Conservation (phyloP, 768 basidiomycete genomes). For the Pleurotus tuoliensis region DNA sequence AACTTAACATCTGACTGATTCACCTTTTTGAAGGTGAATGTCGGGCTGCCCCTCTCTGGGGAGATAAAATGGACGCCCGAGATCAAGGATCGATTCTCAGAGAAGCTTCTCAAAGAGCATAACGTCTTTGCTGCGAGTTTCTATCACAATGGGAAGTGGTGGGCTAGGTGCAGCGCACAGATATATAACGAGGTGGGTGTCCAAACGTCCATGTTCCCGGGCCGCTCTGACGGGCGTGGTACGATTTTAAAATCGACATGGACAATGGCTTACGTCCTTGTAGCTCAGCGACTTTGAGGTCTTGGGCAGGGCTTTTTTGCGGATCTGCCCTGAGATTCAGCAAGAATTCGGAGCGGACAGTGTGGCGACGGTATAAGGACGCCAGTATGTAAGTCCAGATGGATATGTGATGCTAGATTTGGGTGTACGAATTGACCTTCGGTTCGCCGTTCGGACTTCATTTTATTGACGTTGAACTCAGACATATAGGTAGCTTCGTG, state of each 20-base stretch:
- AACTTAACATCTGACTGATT: neutral
- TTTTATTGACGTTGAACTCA: too few relatives aligned
- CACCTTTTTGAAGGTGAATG: constrained; percentile 29
- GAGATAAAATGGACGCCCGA: constrained; percentile 17
- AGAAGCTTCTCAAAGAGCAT: constrained; percentile 27
- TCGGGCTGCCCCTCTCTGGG: constrained; percentile 35
- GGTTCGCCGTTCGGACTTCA: too few relatives aligned
- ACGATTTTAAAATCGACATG: too few relatives aligned
- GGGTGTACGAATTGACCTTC: too few relatives aligned
- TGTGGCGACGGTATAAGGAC: too few relatives aligned
- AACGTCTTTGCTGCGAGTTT: constrained; percentile 33
- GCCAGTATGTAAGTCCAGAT: too few relatives aligned
- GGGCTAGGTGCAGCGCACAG: constrained; percentile 45
- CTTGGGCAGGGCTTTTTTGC: constrained; percentile 7
- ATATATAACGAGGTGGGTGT: constrained; percentile 41
- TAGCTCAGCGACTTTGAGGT: constrained; percentile 12
- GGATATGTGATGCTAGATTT: too few relatives aligned
- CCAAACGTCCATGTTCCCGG: neutral
- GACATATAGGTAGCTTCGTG: too few relatives aligned
- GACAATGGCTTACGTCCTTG: neutral
- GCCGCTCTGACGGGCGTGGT: too few relatives aligned
- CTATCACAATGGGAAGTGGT: constrained; percentile 38
- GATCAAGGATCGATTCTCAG: constrained; percentile 21
- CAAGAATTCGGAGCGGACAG: neutral
- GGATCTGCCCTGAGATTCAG: constrained; percentile 9